phyloP scores from a whole-genome alignment of 495 filamentous ascomycete species.

The Hapsidospora chrysogenum region DNA sequence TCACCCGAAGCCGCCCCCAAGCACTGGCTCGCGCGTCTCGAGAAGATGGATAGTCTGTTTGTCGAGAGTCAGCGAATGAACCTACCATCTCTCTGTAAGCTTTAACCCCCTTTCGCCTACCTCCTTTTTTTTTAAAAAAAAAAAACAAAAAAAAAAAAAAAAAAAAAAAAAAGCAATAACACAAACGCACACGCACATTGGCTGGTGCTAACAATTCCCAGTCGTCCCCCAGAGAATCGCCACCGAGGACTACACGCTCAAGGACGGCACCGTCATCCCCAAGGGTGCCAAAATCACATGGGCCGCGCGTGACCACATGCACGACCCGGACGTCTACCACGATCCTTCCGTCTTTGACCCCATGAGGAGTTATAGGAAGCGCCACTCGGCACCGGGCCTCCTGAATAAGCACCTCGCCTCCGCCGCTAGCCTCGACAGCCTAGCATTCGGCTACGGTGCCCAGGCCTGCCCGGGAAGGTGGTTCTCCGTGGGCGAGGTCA shows the following conservation, averaged over 20 bases:
- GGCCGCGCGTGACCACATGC: background rate
- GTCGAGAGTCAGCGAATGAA: conserved; percentile 1
- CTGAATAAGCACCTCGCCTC: conserved; percentile 12
- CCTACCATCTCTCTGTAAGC: background rate
- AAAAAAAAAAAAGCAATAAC: too few relatives aligned
- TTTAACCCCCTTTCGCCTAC: too few relatives aligned
- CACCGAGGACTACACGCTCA: conserved; percentile 3
- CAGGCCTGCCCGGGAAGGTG: conserved; percentile 24
- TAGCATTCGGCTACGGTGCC: conserved; percentile 17
- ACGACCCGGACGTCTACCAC: conserved; percentile 6
- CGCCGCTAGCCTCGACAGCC: conserved; percentile 9
- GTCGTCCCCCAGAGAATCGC: conserved; percentile 3
- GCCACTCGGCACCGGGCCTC: conserved; percentile 6
- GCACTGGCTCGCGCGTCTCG: background rate
- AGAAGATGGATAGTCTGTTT: conserved; percentile 2
- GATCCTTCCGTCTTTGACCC: conserved; percentile 23
- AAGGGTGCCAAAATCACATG: conserved; percentile 4
- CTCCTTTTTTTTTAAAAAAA: too few relatives aligned
- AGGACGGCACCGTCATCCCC: conserved; percentile 9
- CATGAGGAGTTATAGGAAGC: conserved; percentile 17
- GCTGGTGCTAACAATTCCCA: background rate
- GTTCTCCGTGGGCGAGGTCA: conserved; percentile 19
- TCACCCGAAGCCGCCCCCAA: background rate
- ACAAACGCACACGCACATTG: too few relatives aligned
- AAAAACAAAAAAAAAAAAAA: too few relatives aligned